phyloP scores from a whole-genome alignment of 306 rosid species.

The Fagus crenata region DNA sequence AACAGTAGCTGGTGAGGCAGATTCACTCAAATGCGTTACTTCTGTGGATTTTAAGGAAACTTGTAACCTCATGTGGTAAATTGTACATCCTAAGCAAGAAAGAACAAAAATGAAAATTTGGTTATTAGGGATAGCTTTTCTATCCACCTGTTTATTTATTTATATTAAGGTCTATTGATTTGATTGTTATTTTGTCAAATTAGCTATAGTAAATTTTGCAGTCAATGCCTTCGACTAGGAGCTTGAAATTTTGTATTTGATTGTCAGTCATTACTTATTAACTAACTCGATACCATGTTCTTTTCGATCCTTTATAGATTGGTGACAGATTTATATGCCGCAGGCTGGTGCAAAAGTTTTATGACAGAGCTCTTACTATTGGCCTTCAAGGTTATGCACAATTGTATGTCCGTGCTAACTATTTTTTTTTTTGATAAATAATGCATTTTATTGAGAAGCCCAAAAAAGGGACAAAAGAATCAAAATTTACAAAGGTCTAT shows the following conservation, averaged over 20 bases:
- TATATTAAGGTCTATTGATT: not conserved
- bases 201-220: slow-evolving; percentile 15
- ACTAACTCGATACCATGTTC: slow-evolving; percentile 17
- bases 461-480: too few species aligned
- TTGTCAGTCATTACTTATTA: slow-evolving; percentile 24
- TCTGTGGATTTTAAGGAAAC: not conserved
- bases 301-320: slow-evolving; percentile 52
- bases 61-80: not conserved
- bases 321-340: slow-evolving; percentile 91
- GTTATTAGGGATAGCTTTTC: not conserved
- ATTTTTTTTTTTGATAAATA: not conserved
- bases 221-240: slow-evolving; percentile 14
- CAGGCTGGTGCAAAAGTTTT: slow-evolving; percentile 72
- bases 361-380: slow-evolving; percentile 79
- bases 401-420: slow-evolving; percentile 56
- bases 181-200: not conserved
- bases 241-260: slow-evolving; percentile 12
- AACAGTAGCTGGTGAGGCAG: not conserved
- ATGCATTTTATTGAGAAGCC: too few species aligned
- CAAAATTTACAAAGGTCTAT: too few species aligned
- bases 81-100: not conserved
- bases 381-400: slow-evolving; percentile 92
- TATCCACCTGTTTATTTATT: not conserved
- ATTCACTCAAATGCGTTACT: too few species aligned
- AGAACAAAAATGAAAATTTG: not conserved